A percentile compares a stretch with the other conserved stretches of the same genome.
phyloP scores from a whole-genome alignment of 2,329 filamentous ascomycete genomes.

The Saccharata proteae region DNA sequence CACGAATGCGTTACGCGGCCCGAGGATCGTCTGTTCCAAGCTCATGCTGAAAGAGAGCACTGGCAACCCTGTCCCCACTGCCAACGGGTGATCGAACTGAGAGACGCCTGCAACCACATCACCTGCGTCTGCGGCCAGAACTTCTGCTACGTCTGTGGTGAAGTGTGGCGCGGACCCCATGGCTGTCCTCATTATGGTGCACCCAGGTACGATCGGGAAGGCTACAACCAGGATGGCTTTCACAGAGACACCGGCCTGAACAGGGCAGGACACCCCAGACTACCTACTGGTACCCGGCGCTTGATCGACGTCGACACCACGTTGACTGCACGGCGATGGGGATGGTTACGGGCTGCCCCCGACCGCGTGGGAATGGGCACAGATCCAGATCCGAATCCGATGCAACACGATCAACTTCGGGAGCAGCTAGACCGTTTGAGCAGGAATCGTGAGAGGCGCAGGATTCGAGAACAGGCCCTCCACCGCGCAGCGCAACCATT shows the following conservation, averaged over 20 bases:
- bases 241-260: constrained; percentile 5
- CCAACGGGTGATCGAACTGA: constrained; percentile 1
- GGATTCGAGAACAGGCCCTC: no score
- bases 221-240: constrained; percentile 2
- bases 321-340: no score
- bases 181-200: constrained; percentile 2
- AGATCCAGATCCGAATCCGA: no score
- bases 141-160: constrained; percentile 5
- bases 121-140: constrained; percentile 4
- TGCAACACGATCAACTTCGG: no score
- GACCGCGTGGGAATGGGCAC: no score
- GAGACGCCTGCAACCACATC: constrained; percentile 5
- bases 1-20: no score
- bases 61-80: constrained; percentile 4
- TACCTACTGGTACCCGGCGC: neutral
- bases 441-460: no score
- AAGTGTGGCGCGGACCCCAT: neutral
- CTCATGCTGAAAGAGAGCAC: no score
- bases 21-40: no score
- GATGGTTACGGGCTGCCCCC: no score
- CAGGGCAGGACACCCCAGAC: neutral
- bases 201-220: constrained; percentile 3
- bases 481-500: no score
- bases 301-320: neutral
- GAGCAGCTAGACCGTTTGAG: no score